Conservation (phyloP, 2,329 filamentous ascomycete genomes). For the Furcasterigmium sp. region DNA sequence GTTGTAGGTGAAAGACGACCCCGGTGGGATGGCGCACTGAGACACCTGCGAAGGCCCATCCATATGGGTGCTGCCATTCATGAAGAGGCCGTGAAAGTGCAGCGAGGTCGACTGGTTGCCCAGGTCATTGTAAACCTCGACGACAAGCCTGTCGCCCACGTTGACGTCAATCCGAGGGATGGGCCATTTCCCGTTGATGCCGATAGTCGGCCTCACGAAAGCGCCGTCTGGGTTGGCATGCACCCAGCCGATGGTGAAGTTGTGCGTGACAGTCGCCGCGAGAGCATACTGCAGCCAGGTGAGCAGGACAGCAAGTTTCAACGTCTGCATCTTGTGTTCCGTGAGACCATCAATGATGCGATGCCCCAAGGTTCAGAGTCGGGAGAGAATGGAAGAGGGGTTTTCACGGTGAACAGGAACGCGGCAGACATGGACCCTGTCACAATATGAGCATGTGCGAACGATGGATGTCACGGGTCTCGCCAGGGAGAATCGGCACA, state of each 20-base stretch:
- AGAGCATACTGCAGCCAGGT: constrained; percentile 6
- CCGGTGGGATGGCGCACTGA: constrained; percentile 56
- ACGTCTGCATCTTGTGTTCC: not conserved
- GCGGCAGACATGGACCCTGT: no score
- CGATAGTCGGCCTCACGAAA: constrained; percentile 61
- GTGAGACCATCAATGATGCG: no score
- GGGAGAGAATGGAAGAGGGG: not conserved
- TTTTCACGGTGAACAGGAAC: no score
- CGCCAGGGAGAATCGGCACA: no score
- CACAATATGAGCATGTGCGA: no score
- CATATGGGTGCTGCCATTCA: constrained; percentile 64
- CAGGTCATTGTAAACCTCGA: constrained; percentile 54
- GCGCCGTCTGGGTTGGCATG: constrained; percentile 66
- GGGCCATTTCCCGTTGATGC: constrained; percentile 74
- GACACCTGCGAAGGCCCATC: constrained; percentile 64
- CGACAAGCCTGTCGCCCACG: constrained; percentile 55
- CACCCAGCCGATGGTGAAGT: constrained; percentile 70
- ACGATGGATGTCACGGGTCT: no score
- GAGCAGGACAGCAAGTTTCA: not conserved
- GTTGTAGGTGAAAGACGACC: constrained; percentile 58
- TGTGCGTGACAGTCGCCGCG: constrained; percentile 44
- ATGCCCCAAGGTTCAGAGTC: no score
- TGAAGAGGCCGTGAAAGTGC: constrained; percentile 68
- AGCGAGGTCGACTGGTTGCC: constrained; percentile 59
- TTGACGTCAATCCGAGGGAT: constrained; percentile 60